phyloP scores from a whole-genome alignment of 2,329 filamentous ascomycete species.

The Fusarium oligoseptatum region DNA sequence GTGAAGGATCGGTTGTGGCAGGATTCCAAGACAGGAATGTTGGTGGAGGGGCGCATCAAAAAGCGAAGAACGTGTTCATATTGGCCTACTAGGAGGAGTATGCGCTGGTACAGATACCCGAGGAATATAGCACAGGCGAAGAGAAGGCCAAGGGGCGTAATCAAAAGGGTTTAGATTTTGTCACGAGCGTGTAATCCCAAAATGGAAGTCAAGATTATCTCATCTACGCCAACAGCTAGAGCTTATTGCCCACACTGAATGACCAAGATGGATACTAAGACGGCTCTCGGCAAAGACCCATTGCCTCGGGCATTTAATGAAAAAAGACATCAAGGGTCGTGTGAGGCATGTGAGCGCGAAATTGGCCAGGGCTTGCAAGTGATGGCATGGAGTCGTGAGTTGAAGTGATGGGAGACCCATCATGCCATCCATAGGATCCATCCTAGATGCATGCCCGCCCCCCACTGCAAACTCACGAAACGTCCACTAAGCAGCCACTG shows the following conservation, averaged over 20 bases:
- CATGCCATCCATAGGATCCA: neutral
- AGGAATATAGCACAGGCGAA: conserved; percentile 26
- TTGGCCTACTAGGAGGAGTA: conserved; percentile 20
- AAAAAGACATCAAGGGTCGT: conserved; percentile 22
- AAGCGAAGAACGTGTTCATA: conserved; percentile 21
- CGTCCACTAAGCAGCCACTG: conserved; percentile 14
- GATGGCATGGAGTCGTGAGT: conserved; percentile 7
- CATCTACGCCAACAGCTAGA: neutral
- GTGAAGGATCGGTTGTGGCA: conserved; percentile 12
- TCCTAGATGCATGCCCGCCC: neutral
- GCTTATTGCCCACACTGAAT: conserved; percentile 2
- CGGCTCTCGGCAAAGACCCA: neutral
- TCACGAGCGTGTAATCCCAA: conserved; percentile 13
- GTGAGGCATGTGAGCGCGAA: conserved; percentile 36
- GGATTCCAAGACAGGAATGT: conserved; percentile 32
- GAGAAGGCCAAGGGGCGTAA: conserved; percentile 9
- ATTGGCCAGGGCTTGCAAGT: conserved; percentile 17
- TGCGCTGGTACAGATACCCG: conserved; percentile 41
- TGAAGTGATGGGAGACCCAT: neutral
- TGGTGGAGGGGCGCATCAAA: conserved; percentile 31
- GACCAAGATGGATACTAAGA: conserved; percentile 5
- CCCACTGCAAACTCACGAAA: conserved; percentile 18
- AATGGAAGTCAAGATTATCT: conserved; percentile 3
- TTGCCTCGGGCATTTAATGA: neutral
- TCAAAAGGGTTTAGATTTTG: conserved; percentile 23